Base-by-base conservation (phyloP, 306 rosid species). In the Medicago ruthenica region DNA sequence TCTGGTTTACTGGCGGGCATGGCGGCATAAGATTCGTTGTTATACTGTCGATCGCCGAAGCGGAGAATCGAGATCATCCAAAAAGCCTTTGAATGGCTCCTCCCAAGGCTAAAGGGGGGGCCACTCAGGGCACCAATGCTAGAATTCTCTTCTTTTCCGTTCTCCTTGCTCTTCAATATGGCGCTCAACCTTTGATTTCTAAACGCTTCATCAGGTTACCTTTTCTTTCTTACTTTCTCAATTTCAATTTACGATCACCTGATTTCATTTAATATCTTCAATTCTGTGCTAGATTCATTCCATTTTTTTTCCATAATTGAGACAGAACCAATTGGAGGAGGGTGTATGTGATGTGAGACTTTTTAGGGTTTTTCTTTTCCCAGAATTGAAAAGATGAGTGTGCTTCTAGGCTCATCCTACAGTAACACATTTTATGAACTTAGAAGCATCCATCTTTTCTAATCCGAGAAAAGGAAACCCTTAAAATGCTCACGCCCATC, bases 161-260 rank as follows among this genome's bases (percentile, higher is more conserved):
- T 70, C 87, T 96, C 20, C 98, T 96, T 77, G 79, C 98, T 78
- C 82, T 96, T 45, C 99, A 96, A 40, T 96, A 96, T 31, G 99
- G 99, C 24, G 98, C 89, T 80, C 99, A 96, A 83, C 98, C 99
- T 66, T 85, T 96, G 81, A 90, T 96, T 84, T 90, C 99, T 74
- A 90, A 90, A 85, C 88, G 91, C 58, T 92, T 71, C 79, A 88
- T 81, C 85, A 85, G 98, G 98, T 92, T 45, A 72, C 15, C 3
- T 1, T 21, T 13, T 36, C 47, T 36, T 20, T 22, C 40, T 65
- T 18, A 7, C 60, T 6, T 84, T 75, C 31, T 14, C 10, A 20
- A 31, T 9, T 76, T 67, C 51, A 72, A 20, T 34, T 27, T 27
- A 27, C 31, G 3, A 27, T 27, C 4, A 27, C 31, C 4, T 27